phyloP scores from a whole-genome alignment of 352 stramenopile species.

The Phytophthora ramorum region DNA sequence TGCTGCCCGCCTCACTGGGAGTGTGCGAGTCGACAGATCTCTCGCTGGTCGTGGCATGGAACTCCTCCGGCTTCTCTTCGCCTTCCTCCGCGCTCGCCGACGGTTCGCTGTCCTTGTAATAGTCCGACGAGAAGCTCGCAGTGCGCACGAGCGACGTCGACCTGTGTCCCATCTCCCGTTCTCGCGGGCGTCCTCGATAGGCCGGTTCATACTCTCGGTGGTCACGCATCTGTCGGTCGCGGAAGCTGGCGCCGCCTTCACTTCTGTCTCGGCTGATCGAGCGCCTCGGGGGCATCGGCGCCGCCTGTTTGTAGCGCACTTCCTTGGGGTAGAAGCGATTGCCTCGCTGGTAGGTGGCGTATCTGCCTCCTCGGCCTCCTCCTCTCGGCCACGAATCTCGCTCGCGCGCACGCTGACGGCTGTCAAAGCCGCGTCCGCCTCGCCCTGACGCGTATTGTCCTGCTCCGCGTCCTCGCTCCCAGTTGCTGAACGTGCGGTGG shows the following conservation, averaged over 20 bases:
- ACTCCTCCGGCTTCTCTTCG: conserved; percentile 50
- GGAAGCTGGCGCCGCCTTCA: conserved; percentile 38
- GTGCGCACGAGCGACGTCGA: conserved; percentile 37
- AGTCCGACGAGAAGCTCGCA: conserved; percentile 39
- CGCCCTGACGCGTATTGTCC: conserved; percentile 33
- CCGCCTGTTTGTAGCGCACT: conserved; percentile 36
- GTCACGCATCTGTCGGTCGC: conserved; percentile 45
- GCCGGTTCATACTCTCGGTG: conserved; percentile 37
- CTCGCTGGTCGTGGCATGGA: conserved; percentile 27
- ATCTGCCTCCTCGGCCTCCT: conserved; percentile 31
- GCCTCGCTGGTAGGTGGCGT: conserved; percentile 27
- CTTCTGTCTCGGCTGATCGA: conserved; percentile 57
- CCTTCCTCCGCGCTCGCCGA: conserved; percentile 45
- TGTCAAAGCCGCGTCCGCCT: conserved; percentile 40
- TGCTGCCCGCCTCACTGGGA: conserved; percentile 38
- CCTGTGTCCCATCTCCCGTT: conserved; percentile 24
- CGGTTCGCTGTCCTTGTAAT: conserved; percentile 34
- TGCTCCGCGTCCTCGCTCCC: conserved; percentile 39
- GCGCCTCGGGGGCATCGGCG: conserved; percentile 30
- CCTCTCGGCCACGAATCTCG: conserved; percentile 42
- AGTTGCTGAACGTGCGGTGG: conserved; percentile 55
- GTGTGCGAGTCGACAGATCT: conserved; percentile 30
- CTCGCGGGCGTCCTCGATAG: conserved; percentile 22
- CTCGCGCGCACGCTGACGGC: conserved; percentile 40
- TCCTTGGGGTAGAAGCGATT: conserved; percentile 57